Evolutionary conservation across 495 filamentous ascomycete genomes (phyloP), one percentile per base, ranked within the genome.

Genomic region (Lepraria neglecta): DNA sequence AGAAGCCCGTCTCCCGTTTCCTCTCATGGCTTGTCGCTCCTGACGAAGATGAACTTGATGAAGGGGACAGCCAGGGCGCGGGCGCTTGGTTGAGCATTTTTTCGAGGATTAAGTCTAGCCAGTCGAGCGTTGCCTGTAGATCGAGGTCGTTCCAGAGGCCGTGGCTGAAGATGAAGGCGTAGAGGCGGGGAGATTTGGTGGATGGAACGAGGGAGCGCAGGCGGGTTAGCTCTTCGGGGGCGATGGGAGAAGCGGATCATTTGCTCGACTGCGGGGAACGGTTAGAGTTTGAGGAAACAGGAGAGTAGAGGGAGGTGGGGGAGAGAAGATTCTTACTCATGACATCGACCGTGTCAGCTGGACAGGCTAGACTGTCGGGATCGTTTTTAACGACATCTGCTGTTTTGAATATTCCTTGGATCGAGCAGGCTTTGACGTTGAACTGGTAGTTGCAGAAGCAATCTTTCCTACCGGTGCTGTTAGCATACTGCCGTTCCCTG

Each of bases 371-470:
- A 50, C 76, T 77, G 40, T 68, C 64, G 0, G 76, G 78, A 56
- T 79, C 77, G 52, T 77, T 72, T 48, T 70, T 64, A n/a, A 77
- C 56, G 9, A 81, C 78, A 57, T 80, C 78, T 9, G 72, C 67
- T 1, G 77, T 80, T 56, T 75, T 78, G 67, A 74, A 81, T 45
- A 81, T 81, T 3, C 77, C 77, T 59, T 80, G 78, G 5, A 81
- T 67, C 15, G 78, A 81, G 67, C 78, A 81, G 19, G 72, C 72
- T 61, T 74, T 80, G 51, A 80, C 71, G 69, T 81, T 74, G 68
- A 81, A 81, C 61, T 81, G 78, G 35, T 75, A 72, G 56, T 81
- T 79, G 62, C 78, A 81, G 65, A 81, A 81, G 63, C 78, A 81
- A 15, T 76, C 70, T 31, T 65, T 71, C 60, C 77, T 80, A 42